Conservation (phyloP, 306 rosid species). For the Cucurbita ficifolia region DNA sequence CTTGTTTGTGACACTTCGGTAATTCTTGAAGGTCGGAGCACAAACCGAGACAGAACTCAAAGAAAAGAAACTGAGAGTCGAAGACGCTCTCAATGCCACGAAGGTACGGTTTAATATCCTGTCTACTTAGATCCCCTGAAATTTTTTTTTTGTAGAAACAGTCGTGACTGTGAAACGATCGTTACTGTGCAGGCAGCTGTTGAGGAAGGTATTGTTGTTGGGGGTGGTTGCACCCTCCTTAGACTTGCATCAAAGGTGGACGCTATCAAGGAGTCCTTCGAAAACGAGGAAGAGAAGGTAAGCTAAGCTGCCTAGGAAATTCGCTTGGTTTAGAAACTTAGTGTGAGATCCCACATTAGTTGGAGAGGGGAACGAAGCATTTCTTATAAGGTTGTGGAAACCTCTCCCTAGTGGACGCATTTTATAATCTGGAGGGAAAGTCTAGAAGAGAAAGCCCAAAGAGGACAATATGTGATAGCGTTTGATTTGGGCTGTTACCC, state of each 20-base stretch:
- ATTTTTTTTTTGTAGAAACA: background rate
- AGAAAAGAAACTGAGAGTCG: slow-evolving; percentile 94
- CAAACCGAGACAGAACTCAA: slow-evolving; percentile 99
- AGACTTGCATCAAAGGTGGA: slow-evolving; percentile 96
- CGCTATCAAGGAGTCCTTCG: slow-evolving; percentile 61
- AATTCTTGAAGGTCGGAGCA: slow-evolving; percentile 70
- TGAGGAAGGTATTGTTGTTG: slow-evolving; percentile 98
- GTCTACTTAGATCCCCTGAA: background rate
- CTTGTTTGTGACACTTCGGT: background rate
- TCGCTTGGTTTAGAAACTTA: background rate
- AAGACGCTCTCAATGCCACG: slow-evolving; percentile 97
- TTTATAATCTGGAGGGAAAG: too few species aligned
- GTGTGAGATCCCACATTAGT: too few species aligned
- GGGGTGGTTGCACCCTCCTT: slow-evolving; percentile 93
- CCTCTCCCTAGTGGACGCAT: too few species aligned
- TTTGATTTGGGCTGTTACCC: too few species aligned
- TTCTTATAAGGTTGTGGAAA: too few species aligned
- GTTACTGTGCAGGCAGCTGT: slow-evolving; percentile 74
- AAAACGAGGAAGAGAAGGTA: slow-evolving; percentile 91
- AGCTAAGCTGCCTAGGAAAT: background rate
- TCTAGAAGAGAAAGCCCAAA: too few species aligned
- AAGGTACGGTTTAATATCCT: slow-evolving; percentile 35
- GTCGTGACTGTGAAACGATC: background rate
- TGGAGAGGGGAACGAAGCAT: too few species aligned
- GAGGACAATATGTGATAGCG: too few species aligned